phyloP scores from a whole-genome alignment of 331 rosid species.

The Saraca asoca region DNA sequence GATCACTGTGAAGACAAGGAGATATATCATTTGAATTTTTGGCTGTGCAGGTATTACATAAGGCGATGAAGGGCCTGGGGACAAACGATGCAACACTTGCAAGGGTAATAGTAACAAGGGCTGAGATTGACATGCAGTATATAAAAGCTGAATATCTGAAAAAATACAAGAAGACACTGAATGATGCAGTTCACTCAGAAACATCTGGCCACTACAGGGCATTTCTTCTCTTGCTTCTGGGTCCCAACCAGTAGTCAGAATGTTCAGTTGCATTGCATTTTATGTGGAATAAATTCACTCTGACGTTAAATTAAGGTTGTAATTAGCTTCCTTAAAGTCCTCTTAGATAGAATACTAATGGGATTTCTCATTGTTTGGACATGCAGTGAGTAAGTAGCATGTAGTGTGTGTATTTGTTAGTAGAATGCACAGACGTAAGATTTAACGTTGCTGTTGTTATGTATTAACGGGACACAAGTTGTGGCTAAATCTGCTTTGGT shows the following conservation, averaged over 20 bases:
- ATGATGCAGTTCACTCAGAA: conserved; percentile 76
- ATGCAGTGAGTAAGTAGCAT: too few relatives aligned
- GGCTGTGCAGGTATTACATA: conserved; percentile 54
- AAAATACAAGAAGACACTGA: conserved; percentile 61
- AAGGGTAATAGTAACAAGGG: conserved; percentile 67
- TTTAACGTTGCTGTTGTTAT: too few relatives aligned
- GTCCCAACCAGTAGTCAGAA: conserved; percentile 48
- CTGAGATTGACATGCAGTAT: conserved; percentile 72
- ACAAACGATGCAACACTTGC: conserved; percentile 60
- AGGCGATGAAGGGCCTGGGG: conserved; percentile 85
- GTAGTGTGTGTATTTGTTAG: too few relatives aligned
- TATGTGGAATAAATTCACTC: conserved; percentile 19
- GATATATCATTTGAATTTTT: conserved; percentile 10
- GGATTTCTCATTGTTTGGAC: too few relatives aligned
- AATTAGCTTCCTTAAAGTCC: too few relatives aligned
- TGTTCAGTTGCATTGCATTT: conserved; percentile 15
- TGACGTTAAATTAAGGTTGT: too few relatives aligned
- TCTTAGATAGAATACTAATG: too few relatives aligned
- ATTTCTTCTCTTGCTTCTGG: conserved; percentile 76
- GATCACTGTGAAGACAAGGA: background rate
- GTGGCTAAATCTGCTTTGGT: too few relatives aligned
- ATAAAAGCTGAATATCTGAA: conserved; percentile 66
- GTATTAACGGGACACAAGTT: too few relatives aligned
- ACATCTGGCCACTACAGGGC: conserved; percentile 73
- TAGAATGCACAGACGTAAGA: too few relatives aligned